A percentile compares a stretch with the other conserved stretches of the same genome.
Conservation (phyloP, 441 rosid genomes). For the Eruca vesicaria region DNA sequence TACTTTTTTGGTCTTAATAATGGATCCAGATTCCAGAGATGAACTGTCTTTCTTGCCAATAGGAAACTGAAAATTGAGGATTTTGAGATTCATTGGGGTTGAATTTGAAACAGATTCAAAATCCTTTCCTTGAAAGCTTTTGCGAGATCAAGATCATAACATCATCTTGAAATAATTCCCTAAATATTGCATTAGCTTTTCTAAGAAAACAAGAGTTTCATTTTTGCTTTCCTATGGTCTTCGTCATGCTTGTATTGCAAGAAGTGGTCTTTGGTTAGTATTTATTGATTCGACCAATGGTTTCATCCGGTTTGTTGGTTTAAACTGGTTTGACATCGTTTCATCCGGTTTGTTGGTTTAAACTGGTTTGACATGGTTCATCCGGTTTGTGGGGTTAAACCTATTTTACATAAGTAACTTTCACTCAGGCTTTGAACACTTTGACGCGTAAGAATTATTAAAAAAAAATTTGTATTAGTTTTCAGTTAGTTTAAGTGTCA, state of each 20-base stretch:
- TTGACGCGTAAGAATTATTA: background rate
- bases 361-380: background rate
- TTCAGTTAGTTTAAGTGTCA: background rate
- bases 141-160: background rate
- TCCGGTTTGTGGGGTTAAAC: background rate
- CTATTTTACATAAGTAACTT: background rate
- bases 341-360: background rate
- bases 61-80: background rate
- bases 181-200: background rate
- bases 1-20: background rate
- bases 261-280: background rate
- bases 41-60: background rate
- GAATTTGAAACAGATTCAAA: background rate
- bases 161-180: background rate
- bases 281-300: background rate
- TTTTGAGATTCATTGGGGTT: background rate
- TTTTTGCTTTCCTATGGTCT: background rate
- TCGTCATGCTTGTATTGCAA: background rate
- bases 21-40: background rate
- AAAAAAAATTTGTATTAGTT: background rate
- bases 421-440: background rate
- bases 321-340: background rate
- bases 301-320: background rate
- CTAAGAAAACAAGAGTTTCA: background rate
- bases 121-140: background rate